Conservation (phyloP, 2,329 filamentous ascomycete genomes). For the Fusarium sp. region DNA sequence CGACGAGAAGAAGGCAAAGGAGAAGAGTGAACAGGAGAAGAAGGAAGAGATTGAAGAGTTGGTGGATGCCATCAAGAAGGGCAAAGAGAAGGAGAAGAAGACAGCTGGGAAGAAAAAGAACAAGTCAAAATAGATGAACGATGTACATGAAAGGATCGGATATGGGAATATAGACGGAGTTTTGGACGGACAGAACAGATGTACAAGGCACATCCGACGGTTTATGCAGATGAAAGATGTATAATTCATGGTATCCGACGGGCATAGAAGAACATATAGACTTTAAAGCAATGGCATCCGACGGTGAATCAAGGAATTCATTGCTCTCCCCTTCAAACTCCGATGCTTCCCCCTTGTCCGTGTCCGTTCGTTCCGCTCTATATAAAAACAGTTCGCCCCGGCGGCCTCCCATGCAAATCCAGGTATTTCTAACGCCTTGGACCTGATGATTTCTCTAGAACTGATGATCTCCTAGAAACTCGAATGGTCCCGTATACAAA, state of each 20-base stretch:
- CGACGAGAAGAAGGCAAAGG: slow-evolving; percentile 46
- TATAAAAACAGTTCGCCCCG: slow-evolving; percentile 4
- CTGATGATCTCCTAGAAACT: slow-evolving; percentile 31
- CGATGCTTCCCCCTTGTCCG: slow-evolving; percentile 22
- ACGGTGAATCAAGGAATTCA: not conserved
- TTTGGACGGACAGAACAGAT: not conserved
- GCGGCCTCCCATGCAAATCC: not conserved
- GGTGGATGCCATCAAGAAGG: slow-evolving; percentile 57
- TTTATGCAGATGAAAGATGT: not conserved
- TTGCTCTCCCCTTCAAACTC: slow-evolving; percentile 6
- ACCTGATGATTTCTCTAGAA: not conserved
- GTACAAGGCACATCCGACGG: slow-evolving; percentile 14
- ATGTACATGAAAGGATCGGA: slow-evolving; percentile 26
- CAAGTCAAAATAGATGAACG: slow-evolving; percentile 34
- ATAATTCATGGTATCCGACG: not conserved
- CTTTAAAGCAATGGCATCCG: not conserved
- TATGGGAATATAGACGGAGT: slow-evolving; percentile 37
- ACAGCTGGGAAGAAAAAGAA: slow-evolving; percentile 36
- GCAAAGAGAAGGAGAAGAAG: slow-evolving; percentile 48
- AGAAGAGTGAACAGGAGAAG: slow-evolving; percentile 50
- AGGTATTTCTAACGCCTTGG: not conserved
- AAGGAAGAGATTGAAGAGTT: slow-evolving; percentile 50
- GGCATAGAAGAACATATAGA: not conserved
- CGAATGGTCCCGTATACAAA: slow-evolving; percentile 34
- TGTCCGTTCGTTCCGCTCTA: slow-evolving; percentile 13